Percentiles rank a stretch among this genome's conserved stretches.
Conservation (phyloP, 208 protist species). For the Endotrypanum monterogeii region DNA sequence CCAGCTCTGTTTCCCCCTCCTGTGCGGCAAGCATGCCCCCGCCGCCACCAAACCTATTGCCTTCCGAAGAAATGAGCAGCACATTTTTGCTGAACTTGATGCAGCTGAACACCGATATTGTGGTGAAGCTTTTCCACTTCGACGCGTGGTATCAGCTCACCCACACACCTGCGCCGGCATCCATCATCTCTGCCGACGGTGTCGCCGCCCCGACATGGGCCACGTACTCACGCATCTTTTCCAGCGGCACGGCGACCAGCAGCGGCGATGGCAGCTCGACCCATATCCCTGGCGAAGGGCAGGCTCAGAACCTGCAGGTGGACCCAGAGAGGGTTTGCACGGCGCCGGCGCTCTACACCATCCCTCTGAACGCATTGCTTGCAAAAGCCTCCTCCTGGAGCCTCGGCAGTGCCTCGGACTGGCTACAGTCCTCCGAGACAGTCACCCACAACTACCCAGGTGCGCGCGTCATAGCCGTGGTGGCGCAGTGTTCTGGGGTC, state of each 20-base stretch:
- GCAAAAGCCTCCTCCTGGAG: slow-evolving; percentile 17
- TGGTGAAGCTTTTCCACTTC: slow-evolving; percentile 57
- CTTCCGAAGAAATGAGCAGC: neutral
- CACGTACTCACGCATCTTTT: neutral
- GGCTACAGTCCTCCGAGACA: slow-evolving; percentile 16
- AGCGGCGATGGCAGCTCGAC: neutral
- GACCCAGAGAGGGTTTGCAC: slow-evolving; percentile 38
- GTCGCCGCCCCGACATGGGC: neutral
- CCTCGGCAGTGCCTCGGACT: slow-evolving; percentile 16
- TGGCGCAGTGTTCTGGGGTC: slow-evolving; percentile 62
- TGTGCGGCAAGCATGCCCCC: slow-evolving; percentile 17
- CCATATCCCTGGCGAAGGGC: neutral
- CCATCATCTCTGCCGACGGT: neutral
- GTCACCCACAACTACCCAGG: slow-evolving; percentile 30
- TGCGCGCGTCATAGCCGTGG: slow-evolving; percentile 40
- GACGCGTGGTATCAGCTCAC: slow-evolving; percentile 46
- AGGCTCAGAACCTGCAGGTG: slow-evolving; percentile 13
- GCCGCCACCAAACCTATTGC: slow-evolving; percentile 1
- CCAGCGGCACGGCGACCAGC: neutral
- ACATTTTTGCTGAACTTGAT: slow-evolving; percentile 27
- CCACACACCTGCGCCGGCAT: neutral
- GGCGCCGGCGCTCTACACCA: slow-evolving; percentile 44
- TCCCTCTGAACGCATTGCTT: slow-evolving; percentile 36
- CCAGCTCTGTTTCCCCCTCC: slow-evolving; percentile 3
- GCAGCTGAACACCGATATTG: slow-evolving; percentile 23